Base-by-base conservation (phyloP, 2,329 filamentous ascomycete species). In the Apiospora phragmitis region DNA sequence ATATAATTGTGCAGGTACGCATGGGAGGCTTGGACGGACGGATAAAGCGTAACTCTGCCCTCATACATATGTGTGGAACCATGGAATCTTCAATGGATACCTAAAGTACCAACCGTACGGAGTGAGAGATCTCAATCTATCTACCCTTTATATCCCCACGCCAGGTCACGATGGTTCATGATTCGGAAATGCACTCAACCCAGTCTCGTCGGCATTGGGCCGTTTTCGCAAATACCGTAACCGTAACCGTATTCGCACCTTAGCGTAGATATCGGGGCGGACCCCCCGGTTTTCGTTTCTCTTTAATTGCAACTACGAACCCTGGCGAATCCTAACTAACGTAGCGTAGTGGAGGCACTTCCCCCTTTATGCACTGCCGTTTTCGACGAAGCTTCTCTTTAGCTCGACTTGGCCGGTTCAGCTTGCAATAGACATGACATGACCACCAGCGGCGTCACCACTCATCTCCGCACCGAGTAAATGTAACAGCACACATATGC, bases 171-270 rank as follows among this genome's bases (percentile, higher is more conserved):
- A 59, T 32, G 29, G 12, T 59, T 32, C 29, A 59, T 16, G 7
- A 59, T 21, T 18, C 16, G 29, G 29, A 26, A 55, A 32, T 14
- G 26, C 16, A 2, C 26, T 55, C 26, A 32, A 55, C 14, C 26
- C 24, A 29, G 12, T 51, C 4, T 2, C 8, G 9, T 9, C 47
- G 47, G 8, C 47, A 51, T 51, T 1, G 24, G 26, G 16, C 29
- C 49, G 49, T 29, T 32, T 55, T 59, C 29, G 16, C 18, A 35
- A 11, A n/a, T 16, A 32, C 24, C 49, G 49, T 55, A 29, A 16
- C 16, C 49, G 49, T 55, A 62, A 62, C 55, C 55, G 55, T 62
- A 62, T 62, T 62, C 55, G 55, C 51, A 55, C n/a, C n/a, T n/a
- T n/a, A n/a, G 6, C 11, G 29, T 12, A 8, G 21, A n/a, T n/a